phyloP scores from a whole-genome alignment of 371 early-diverging fungal genomes.

The Ecytonucleospora hepatopenaei region DNA sequence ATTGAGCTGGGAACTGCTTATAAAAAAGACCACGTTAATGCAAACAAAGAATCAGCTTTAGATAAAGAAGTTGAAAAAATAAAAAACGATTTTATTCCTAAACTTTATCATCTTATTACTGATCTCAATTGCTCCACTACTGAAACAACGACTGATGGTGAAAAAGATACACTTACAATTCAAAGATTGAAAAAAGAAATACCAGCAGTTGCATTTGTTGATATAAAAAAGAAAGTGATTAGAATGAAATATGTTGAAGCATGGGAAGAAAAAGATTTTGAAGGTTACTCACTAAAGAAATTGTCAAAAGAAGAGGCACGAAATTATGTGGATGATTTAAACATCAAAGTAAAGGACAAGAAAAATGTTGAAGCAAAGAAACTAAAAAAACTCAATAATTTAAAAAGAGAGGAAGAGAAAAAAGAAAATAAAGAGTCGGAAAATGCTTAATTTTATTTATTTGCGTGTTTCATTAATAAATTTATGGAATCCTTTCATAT shows the following conservation, averaged over 20 bases:
- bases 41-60: constrained; percentile 21
- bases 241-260: constrained; percentile 50
- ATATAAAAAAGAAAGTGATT: constrained; percentile 39
- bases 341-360: constrained; percentile 23
- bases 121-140: no score
- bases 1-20: constrained; percentile 16
- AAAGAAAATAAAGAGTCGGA: background rate
- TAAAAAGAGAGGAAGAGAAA: background rate
- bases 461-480: background rate
- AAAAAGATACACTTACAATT: constrained; percentile 17
- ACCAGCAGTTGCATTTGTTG: constrained; percentile 51
- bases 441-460: background rate
- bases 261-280: constrained; percentile 32
- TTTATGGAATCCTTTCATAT: background rate
- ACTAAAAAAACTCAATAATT: background rate
- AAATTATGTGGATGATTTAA: constrained; percentile 33
- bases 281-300: constrained; percentile 22
- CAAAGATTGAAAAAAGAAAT: constrained; percentile 35
- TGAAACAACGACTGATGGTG: constrained; percentile 19
- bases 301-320: constrained; percentile 35
- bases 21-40: constrained; percentile 27
- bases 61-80: constrained; percentile 3
- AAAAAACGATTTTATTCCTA: constrained; percentile 37
- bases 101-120: constrained; percentile 38
- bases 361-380: constrained; percentile 8